Evolutionary conservation across 345 rosid genomes (phyloP).

Genomic region (Aquilaria malaccensis): DNA sequence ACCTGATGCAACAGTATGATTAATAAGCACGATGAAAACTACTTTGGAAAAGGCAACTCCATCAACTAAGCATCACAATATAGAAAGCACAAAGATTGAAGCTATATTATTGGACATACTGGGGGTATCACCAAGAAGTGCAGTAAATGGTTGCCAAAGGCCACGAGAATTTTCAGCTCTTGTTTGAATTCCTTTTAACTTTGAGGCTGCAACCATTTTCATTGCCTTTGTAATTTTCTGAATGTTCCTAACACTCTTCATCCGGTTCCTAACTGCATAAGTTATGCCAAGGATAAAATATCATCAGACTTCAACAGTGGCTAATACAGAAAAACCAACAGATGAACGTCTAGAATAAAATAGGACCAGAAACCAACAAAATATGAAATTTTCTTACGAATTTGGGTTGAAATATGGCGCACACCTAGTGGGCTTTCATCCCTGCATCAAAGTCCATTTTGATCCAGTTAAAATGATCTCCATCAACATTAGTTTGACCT

Average conservation of each 20-base stretch:
- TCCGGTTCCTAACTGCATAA: constrained; percentile 81
- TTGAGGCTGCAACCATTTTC: constrained; percentile 99
- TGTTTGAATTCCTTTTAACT: constrained; percentile 76
- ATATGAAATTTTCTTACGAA: constrained; percentile 44
- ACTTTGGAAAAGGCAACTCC: too few relatives aligned
- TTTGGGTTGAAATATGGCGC: constrained; percentile 83
- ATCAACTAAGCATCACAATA: too few relatives aligned
- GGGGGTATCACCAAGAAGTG: constrained; percentile 37
- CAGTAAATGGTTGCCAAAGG: constrained; percentile 81
- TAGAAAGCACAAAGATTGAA: not conserved
- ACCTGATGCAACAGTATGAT: too few relatives aligned
- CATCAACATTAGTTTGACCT: not conserved
- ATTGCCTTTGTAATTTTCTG: constrained; percentile 98
- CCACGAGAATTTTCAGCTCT: constrained; percentile 97
- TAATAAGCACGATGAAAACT: too few relatives aligned
- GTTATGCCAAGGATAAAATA: constrained; percentile 7
- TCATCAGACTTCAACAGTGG: not conserved
- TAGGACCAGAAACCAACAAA: not conserved
- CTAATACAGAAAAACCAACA: not conserved
- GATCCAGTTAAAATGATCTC: constrained; percentile 6
- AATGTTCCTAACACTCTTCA: constrained; percentile 98
- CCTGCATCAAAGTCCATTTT: constrained; percentile 34
- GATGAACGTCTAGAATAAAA: not conserved
- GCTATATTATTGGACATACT: constrained; percentile 18
- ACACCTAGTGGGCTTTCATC: constrained; percentile 66